phyloP scores from a whole-genome alignment of 805 yeast genomes.

The Candida schatavii region DNA sequence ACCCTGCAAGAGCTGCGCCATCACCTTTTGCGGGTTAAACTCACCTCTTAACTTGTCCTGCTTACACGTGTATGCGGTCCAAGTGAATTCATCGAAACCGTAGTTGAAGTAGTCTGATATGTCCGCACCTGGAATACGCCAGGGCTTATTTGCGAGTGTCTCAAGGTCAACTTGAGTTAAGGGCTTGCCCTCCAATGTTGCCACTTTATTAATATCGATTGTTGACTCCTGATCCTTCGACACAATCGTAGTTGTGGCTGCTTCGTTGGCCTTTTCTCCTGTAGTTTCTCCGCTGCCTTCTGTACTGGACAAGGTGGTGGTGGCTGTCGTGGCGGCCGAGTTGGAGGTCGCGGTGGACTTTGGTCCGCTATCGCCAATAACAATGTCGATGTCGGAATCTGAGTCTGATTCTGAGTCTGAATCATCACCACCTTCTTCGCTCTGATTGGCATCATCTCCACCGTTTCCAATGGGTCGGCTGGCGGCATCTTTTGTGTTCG shows the following conservation, averaged over 20 bases:
- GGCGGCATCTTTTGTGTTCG: conserved; percentile 21
- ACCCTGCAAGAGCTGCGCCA: conserved; percentile 54
- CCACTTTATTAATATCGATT: conserved; percentile 67
- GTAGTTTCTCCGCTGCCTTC: conserved; percentile 15
- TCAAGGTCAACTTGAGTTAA: conserved; percentile 78
- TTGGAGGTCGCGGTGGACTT: conserved; percentile 18
- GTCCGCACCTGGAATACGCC: conserved; percentile 98
- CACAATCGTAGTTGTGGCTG: conserved; percentile 36
- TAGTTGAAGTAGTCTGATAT: conserved; percentile 91
- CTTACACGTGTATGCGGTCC: conserved; percentile 89
- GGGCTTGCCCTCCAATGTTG: conserved; percentile 75
- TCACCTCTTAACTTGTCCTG: conserved; percentile 80
- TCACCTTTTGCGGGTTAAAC: conserved; percentile 76
- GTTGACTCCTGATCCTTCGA: conserved; percentile 33
- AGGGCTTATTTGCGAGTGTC: conserved; percentile 88
- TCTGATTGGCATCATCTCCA: conserved; percentile 18
- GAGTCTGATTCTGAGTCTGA: conserved; percentile 48
- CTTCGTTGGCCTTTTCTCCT: conserved; percentile 10
- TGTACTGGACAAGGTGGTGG: conserved; percentile 12
- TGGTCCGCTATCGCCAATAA: conserved; percentile 48
- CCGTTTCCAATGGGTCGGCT: conserved; percentile 10
- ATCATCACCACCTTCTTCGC: conserved; percentile 43
- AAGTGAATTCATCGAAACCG: conserved; percentile 94
- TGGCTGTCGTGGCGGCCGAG: conserved; percentile 20
- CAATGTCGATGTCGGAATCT: conserved; percentile 78